Conservation (phyloP, 768 basidiomycete genomes). For the Grammothele lineata region DNA sequence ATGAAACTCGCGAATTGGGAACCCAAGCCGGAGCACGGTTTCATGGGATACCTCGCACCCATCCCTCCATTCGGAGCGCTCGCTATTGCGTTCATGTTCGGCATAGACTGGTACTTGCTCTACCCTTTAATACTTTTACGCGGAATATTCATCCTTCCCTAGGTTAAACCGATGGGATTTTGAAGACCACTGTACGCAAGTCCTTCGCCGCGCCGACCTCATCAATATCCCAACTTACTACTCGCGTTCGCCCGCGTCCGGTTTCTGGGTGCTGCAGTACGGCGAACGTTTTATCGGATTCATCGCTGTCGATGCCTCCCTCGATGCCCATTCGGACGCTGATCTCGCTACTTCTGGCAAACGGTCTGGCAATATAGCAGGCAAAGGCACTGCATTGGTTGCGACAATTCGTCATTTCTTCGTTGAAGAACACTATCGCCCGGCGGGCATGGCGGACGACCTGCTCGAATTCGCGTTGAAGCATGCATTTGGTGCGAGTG, state of each 20-base stretch:
- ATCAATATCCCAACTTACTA: constrained; percentile 51
- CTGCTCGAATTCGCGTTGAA: constrained; percentile 55
- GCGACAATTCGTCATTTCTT: constrained; percentile 74
- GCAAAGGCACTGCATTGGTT: constrained; percentile 38
- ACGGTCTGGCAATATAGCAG: constrained; percentile 10
- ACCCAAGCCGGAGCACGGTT: constrained; percentile 46
- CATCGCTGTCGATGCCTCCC: constrained; percentile 64
- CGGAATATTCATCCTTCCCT: neutral
- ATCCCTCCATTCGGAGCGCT: constrained; percentile 64
- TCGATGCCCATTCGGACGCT: constrained; percentile 32
- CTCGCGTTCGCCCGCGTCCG: constrained; percentile 54
- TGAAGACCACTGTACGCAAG: constrained; percentile 47
- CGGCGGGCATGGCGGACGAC: constrained; percentile 56
- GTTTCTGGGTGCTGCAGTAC: constrained; percentile 67
- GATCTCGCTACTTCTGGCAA: constrained; percentile 2
- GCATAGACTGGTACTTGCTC: constrained; percentile 60
- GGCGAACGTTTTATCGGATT: constrained; percentile 58
- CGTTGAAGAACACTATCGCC: constrained; percentile 61
- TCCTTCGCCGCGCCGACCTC: constrained; percentile 56
- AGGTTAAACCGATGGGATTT: constrained; percentile 73
- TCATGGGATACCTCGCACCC: constrained; percentile 49
- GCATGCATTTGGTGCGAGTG: constrained; percentile 48
- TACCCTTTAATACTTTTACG: too few species aligned
- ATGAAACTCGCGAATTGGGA: constrained; percentile 63
- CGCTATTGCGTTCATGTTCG: constrained; percentile 60